Evolutionary conservation across 805 yeast genomes (phyloP).

Genomic region (Jamesozyma jinghongensis): DNA sequence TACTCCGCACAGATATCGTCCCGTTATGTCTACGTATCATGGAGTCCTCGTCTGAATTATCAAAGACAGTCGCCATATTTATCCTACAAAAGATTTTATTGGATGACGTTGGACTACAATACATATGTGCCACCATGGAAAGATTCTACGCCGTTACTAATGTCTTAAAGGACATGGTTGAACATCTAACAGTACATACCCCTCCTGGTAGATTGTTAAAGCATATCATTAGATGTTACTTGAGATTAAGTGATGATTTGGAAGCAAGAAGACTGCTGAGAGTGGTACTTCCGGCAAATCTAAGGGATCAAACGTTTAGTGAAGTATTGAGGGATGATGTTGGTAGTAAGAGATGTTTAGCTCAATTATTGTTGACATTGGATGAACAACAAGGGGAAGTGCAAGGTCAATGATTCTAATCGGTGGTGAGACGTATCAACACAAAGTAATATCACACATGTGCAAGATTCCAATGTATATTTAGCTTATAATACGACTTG

Average conservation of each 20-base stretch:
- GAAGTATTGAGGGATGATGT: conserved; percentile 73
- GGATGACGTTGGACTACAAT: conserved; percentile 84
- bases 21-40: conserved; percentile 90
- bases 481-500: too few relatives aligned
- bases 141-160: conserved; percentile 89
- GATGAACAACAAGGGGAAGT: conserved; percentile 28
- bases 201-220: conserved; percentile 80
- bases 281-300: conserved; percentile 75
- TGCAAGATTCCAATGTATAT: too few relatives aligned
- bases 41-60: conserved; percentile 89
- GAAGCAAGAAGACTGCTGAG: conserved; percentile 86
- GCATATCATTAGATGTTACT: conserved; percentile 89
- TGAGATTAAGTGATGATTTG: conserved; percentile 78
- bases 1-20: conserved; percentile 91
- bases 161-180: conserved; percentile 80
- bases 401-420: too few relatives aligned
- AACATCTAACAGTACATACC: conserved; percentile 57
- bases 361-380: conserved; percentile 67
- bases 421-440: too few relatives aligned
- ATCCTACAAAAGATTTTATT: conserved; percentile 86
- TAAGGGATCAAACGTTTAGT: conserved; percentile 67
- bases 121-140: conserved; percentile 92
- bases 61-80: conserved; percentile 94
- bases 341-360: conserved; percentile 78
- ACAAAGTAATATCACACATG: too few relatives aligned